Percentiles rank a stretch among this genome's conserved stretches.
These are phyloP conservation scores for Craterostigma plantagineum DNA, from an alignment of 257 asterid genomes.

Conservation along the genomic window DNA sequence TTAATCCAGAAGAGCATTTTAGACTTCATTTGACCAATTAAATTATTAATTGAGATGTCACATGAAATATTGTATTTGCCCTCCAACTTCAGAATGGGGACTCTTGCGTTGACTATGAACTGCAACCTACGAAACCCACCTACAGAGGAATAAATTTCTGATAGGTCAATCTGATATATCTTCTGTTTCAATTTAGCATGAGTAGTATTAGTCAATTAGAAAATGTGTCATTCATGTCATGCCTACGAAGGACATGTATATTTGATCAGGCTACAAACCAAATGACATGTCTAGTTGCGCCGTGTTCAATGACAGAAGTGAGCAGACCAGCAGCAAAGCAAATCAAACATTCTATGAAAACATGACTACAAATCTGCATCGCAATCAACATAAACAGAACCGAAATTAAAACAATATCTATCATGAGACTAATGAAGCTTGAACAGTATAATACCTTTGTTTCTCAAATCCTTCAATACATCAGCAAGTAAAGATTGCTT, in stretches of 20 bases:
- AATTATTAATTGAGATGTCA: conserved; percentile 76
- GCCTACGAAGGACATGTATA: no score
- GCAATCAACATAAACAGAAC: neutral
- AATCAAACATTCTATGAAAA: no score
- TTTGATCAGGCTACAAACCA: no score
- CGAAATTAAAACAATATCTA: neutral
- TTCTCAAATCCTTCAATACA: conserved; percentile 40
- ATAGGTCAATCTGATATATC: conserved; percentile 31
- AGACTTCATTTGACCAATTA: conserved; percentile 91
- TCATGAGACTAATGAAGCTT: no score
- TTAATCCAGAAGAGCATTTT: conserved; percentile 72
- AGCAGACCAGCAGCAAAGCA: no score
- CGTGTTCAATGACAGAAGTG: no score
- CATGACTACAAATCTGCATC: conserved; percentile 1
- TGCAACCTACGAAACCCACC: conserved; percentile 48
- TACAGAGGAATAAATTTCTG: conserved; percentile 15
- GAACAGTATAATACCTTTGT: conserved; percentile 32
- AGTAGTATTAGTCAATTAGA: no score
- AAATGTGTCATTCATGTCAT: no score
- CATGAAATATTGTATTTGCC: conserved; percentile 45
- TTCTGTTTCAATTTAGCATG: no score
- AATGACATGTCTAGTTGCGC: no score
- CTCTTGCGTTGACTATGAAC: conserved; percentile 56
- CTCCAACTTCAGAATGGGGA: conserved; percentile 73
- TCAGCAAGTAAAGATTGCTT: conserved; percentile 51